Conservation (phyloP, 176 grass and related monocot genomes). For the Hordeum marinum region DNA sequence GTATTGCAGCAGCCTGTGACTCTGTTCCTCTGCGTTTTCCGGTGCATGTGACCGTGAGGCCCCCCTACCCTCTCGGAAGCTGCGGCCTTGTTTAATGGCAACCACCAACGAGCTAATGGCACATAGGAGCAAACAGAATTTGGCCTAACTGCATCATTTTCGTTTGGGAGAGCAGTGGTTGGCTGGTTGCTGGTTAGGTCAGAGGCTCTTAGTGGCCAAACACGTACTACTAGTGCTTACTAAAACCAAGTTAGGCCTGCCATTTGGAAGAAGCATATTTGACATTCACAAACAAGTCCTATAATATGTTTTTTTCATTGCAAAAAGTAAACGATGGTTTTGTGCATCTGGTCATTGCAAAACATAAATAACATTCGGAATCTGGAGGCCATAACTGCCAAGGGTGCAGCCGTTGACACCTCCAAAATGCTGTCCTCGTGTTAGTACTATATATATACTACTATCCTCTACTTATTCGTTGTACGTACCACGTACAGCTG, state of each 20-base stretch:
- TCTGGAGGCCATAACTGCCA: background rate
- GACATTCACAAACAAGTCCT: too few species aligned
- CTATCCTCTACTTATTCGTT: background rate
- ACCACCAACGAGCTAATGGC: background rate
- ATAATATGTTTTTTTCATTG: too few species aligned
- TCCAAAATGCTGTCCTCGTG: background rate
- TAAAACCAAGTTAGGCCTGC: background rate
- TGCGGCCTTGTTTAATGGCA: background rate
- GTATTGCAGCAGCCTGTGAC: background rate
- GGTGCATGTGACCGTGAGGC: conserved; percentile 19
- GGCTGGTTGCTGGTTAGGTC: background rate
- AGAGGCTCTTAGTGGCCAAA: background rate
- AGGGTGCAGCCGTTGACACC: background rate
- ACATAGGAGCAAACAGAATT: background rate
- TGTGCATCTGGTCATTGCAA: background rate
- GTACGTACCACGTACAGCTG: background rate
- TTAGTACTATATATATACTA: background rate
- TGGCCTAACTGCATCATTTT: background rate
- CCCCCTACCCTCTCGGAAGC: background rate
- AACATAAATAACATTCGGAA: background rate
- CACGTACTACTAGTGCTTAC: too few species aligned
- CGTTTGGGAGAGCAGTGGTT: background rate
- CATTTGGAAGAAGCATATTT: background rate
- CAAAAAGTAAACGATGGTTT: background rate
- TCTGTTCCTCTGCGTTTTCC: background rate